A percentile compares a stretch with the other conserved stretches of the same genome.
phyloP scores from a whole-genome alignment of 2,329 filamentous ascomycete species.

The Ophiostoma quercus region DNA sequence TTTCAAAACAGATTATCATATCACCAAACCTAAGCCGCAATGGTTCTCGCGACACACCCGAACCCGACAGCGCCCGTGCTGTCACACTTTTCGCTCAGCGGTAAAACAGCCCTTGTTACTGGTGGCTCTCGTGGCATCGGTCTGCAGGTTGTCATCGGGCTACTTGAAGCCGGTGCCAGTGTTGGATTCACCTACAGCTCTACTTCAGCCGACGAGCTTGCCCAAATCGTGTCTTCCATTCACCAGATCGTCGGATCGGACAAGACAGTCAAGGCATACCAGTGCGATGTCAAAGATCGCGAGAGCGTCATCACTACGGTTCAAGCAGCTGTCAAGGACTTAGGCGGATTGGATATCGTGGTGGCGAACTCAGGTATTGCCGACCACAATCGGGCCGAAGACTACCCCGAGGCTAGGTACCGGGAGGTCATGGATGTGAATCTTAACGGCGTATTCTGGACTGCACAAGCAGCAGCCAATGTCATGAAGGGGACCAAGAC shows the following conservation, averaged over 20 bases:
- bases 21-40: slow-evolving; percentile 15
- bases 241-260: slow-evolving; percentile 62
- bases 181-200: slow-evolving; percentile 68
- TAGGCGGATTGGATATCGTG: slow-evolving; percentile 71
- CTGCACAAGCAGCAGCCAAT: slow-evolving; percentile 60
- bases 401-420: slow-evolving; percentile 62
- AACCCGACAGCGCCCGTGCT: slow-evolving; percentile 39
- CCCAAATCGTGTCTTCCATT: slow-evolving; percentile 60
- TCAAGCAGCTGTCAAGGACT: slow-evolving; percentile 54
- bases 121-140: slow-evolving; percentile 67
- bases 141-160: slow-evolving; percentile 60
- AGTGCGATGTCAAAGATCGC: slow-evolving; percentile 54
- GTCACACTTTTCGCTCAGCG: slow-evolving; percentile 66
- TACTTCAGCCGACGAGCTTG: slow-evolving; percentile 60
- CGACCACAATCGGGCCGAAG: slow-evolving; percentile 61
- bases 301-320: slow-evolving; percentile 49
- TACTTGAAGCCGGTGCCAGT: slow-evolving; percentile 66
- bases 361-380: slow-evolving; percentile 73
- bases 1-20: background rate
- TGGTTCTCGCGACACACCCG: slow-evolving; percentile 33
- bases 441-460: slow-evolving; percentile 73
- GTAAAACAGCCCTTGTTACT: slow-evolving; percentile 65
- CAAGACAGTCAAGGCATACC: slow-evolving; percentile 48
- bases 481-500: slow-evolving; percentile 57
- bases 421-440: slow-evolving; percentile 64